These are phyloP conservation scores for Wickerhamiella kazuoi DNA, from an alignment of 805 yeast species.

Conservation along the genomic window DNA sequence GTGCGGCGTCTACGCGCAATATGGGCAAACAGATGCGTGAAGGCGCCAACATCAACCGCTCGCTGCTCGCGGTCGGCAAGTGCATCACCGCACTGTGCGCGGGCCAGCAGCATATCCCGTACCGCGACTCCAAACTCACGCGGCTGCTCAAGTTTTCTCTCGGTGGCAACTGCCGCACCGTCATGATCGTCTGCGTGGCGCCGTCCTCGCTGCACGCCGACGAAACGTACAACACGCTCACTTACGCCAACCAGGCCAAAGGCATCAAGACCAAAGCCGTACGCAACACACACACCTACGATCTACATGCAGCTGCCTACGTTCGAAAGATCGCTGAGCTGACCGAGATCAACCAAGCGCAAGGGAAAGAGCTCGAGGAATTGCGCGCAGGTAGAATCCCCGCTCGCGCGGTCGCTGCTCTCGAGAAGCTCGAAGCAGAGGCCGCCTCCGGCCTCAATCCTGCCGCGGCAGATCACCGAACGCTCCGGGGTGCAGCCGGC, in stretches of 20 bases:
- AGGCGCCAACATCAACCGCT: constrained; percentile 86
- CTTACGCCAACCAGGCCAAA: constrained; percentile 83
- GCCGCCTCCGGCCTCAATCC: too few relatives aligned
- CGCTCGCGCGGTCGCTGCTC: too few relatives aligned
- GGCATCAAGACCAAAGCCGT: constrained; percentile 68
- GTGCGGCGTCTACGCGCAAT: constrained; percentile 80
- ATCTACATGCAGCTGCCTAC: constrained; percentile 72
- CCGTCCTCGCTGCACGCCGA: constrained; percentile 81
- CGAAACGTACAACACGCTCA: constrained; percentile 78
- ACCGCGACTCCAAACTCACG: constrained; percentile 78
- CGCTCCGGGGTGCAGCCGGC: too few relatives aligned
- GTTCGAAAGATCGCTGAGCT: constrained; percentile 61
- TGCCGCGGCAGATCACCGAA: too few relatives aligned
- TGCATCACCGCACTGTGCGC: constrained; percentile 87
- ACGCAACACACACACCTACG: constrained; percentile 57
- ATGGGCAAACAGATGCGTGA: constrained; percentile 67
- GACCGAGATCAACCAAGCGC: too few relatives aligned
- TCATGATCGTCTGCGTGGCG: constrained; percentile 87
- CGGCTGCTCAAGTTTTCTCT: constrained; percentile 71
- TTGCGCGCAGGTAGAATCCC: too few relatives aligned
- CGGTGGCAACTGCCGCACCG: constrained; percentile 89
- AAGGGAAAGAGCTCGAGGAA: too few relatives aligned
- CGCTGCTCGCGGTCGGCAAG: constrained; percentile 76
- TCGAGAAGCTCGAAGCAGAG: too few relatives aligned
- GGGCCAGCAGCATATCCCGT: constrained; percentile 48